Evolutionary conservation across 179 eudicot genomes (phyloP).

Genomic region (Patellifolia procumbens): DNA sequence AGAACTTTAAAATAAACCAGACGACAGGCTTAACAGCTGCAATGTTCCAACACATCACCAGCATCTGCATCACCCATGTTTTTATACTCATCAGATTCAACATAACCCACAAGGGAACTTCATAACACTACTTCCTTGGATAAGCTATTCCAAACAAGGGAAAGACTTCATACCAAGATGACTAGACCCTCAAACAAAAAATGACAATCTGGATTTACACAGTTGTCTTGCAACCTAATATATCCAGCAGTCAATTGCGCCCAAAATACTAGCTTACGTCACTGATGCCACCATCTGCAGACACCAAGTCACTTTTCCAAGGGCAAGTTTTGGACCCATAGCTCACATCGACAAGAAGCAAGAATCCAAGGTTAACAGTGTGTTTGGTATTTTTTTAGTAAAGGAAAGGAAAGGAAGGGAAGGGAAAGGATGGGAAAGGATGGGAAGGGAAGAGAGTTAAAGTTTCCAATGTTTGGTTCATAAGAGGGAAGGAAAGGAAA

Average conservation of each 20-base stretch:
- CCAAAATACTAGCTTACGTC: not conserved
- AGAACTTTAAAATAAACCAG: not conserved
- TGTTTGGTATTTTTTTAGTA: no score
- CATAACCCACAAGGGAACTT: not conserved
- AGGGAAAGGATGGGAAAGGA: no score
- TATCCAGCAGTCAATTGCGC: not conserved
- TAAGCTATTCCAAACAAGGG: not conserved
- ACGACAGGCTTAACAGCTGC: not conserved
- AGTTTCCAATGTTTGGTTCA: no score
- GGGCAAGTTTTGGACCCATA: not conserved
- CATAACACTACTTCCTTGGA: not conserved
- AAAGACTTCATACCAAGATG: not conserved
- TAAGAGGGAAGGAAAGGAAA: no score
- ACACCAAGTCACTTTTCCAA: not conserved
- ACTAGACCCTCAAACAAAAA: not conserved
- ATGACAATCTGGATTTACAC: not conserved
- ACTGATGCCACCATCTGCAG: not conserved
- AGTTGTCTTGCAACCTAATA: not conserved
- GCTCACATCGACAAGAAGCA: not conserved
- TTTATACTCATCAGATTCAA: not conserved
- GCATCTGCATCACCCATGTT: not conserved
- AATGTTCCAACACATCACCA: conserved; percentile 1
- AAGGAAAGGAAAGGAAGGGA: no score
- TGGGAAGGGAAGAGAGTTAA: no score
- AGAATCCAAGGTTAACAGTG: not conserved